A percentile compares a stretch with the other conserved stretches of the same genome.
phyloP scores from a whole-genome alignment of 2,329 filamentous ascomycete genomes.

The Arthroderma sp. region DNA sequence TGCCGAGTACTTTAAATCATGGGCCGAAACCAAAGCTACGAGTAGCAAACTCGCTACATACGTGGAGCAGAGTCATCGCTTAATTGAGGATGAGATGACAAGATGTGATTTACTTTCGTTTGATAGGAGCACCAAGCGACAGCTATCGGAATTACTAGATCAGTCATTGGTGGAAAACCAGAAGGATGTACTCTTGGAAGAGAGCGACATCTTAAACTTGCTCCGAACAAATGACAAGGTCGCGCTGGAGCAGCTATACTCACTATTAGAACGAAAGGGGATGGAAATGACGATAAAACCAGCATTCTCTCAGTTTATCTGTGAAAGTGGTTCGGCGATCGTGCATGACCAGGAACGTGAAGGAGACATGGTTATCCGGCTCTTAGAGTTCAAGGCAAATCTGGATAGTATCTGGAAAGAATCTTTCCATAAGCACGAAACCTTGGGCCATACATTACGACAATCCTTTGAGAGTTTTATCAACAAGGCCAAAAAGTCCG shows the following conservation, averaged over 20 bases:
- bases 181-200: conserved; percentile 51
- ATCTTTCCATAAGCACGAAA: conserved; percentile 65
- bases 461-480: conserved; percentile 84
- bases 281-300: conserved; percentile 56
- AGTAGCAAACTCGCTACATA: conserved; percentile 58
- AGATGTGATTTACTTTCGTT: conserved; percentile 72
- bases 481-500: conserved; percentile 66
- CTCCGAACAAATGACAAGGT: conserved; percentile 56
- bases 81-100: conserved; percentile 59
- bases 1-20: conserved; percentile 52
- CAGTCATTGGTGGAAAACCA: conserved; percentile 56
- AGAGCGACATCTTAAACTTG: conserved; percentile 56
- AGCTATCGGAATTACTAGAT: conserved; percentile 61
- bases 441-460: conserved; percentile 62
- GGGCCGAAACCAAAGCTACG: conserved; percentile 53
- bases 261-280: conserved; percentile 57
- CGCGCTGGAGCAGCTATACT: conserved; percentile 64
- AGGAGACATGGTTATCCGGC: conserved; percentile 71
- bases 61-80: conserved; percentile 52
- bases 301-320: conserved; percentile 70
- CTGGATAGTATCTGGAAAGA: conserved; percentile 64
- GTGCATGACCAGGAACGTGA: conserved; percentile 67
- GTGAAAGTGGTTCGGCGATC: conserved; percentile 58
- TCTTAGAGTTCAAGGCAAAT: conserved; percentile 67
- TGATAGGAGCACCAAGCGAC: conserved; percentile 67